Conservation (phyloP, 2,329 filamentous ascomycete species). For the Aspergillus tubingensis region DNA sequence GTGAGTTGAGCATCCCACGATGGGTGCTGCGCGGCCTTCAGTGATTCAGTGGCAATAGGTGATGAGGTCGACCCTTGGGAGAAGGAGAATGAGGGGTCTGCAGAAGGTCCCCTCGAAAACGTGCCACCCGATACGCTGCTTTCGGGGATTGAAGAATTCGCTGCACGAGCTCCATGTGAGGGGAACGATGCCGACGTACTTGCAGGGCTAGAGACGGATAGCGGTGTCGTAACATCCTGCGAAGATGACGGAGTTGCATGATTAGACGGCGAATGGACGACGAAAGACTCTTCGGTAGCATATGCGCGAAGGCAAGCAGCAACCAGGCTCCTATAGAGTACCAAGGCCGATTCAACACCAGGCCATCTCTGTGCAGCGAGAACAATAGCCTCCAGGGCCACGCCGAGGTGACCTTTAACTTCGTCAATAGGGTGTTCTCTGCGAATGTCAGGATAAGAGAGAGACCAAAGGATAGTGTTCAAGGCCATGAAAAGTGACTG, state of each 20-base stretch:
- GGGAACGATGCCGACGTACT: constrained; percentile 41
- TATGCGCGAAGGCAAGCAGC: constrained; percentile 87
- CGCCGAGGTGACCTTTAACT: constrained; percentile 71
- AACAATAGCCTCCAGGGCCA: constrained; percentile 75
- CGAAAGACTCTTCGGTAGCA: constrained; percentile 60
- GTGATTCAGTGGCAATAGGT: constrained; percentile 16
- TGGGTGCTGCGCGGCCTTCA: constrained; percentile 23
- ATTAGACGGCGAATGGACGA: constrained; percentile 50
- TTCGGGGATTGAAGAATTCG: constrained; percentile 31
- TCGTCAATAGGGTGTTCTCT: constrained; percentile 70
- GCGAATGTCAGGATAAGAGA: constrained; percentile 84
- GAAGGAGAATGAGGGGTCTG: constrained; percentile 32
- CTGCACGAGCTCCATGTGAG: constrained; percentile 34
- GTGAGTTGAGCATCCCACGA: constrained; percentile 21
- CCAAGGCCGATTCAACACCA: constrained; percentile 78
- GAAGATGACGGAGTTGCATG: constrained; percentile 44
- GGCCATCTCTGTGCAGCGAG: constrained; percentile 88
- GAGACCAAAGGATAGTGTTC: constrained; percentile 87
- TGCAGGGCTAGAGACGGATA: constrained; percentile 44
- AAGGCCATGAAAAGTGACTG: constrained; percentile 87
- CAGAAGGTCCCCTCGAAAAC: constrained; percentile 39
- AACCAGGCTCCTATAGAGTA: constrained; percentile 84
- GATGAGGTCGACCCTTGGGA: constrained; percentile 20
- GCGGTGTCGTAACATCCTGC: constrained; percentile 43
- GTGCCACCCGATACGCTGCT: constrained; percentile 31